These are phyloP conservation scores for Aphanomyces astaci DNA, from an alignment of 352 stramenopile species.

Conservation along the genomic window DNA sequence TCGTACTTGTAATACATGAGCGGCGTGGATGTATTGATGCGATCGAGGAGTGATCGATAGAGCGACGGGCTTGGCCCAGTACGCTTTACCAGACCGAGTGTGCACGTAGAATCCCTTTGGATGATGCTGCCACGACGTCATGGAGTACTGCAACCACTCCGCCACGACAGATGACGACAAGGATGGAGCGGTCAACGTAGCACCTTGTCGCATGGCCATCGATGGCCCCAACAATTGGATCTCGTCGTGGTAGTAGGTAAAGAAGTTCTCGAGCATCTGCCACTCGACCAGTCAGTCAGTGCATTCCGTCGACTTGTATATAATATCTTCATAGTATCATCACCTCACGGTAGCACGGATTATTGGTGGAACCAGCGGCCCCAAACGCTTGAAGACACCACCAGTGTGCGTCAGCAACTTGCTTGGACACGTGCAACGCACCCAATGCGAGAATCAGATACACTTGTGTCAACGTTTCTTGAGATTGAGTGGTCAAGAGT, in stretches of 20 bases:
- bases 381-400: not conserved
- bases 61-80: not conserved
- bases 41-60: not conserved
- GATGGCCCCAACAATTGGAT: not conserved
- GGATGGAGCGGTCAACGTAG: not conserved
- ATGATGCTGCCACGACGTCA: not conserved
- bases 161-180: no score
- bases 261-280: not conserved
- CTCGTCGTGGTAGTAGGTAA: not conserved
- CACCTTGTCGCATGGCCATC: not conserved
- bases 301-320: no score
- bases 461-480: no score
- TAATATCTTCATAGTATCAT: no score
- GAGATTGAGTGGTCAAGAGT: no score
- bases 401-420: not conserved
- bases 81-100: not conserved
- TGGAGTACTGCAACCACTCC: not conserved
- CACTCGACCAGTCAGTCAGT: no score
- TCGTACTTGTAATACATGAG: not conserved
- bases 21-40: not conserved
- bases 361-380: no score
- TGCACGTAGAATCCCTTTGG: not conserved
- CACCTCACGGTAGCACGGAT: no score
- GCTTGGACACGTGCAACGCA: not conserved
- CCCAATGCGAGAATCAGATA: not conserved